Evolutionary conservation across 164 flowering plant genomes (phyloP).

Genomic region (Kingdonia uniflora): DNA sequence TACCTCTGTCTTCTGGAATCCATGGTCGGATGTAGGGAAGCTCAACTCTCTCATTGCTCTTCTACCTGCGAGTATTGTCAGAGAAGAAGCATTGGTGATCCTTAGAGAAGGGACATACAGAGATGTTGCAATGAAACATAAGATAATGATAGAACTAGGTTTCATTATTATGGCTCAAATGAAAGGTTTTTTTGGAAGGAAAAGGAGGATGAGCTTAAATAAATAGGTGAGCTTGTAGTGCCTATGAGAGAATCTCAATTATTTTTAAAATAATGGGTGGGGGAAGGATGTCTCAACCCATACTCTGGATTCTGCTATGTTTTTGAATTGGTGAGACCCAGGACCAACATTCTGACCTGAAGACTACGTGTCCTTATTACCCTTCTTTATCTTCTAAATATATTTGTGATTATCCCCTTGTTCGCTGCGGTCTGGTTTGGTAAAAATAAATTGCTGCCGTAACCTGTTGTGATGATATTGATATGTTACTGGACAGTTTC

Average conservation of each 20-base stretch:
- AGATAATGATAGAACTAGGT: constrained; percentile 13
- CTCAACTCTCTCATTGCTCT: constrained; percentile 9
- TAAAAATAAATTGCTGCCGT: too few species aligned
- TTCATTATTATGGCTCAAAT: constrained; percentile 18
- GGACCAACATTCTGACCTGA: constrained; percentile 6
- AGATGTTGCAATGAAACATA: constrained; percentile 20
- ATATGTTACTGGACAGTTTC: too few species aligned
- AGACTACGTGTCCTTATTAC: constrained; percentile 2
- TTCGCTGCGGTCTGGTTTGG: neutral
- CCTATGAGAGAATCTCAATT: constrained; percentile 12
- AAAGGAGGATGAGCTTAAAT: constrained; percentile 5
- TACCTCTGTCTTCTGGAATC: neutral
- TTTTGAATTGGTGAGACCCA: constrained; percentile 9
- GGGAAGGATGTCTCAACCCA: constrained; percentile 29
- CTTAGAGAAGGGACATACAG: constrained; percentile 14
- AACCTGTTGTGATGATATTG: too few species aligned
- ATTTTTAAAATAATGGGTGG: constrained; percentile 12
- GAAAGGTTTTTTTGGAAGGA: neutral
- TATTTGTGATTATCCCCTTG: neutral
- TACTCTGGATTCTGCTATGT: constrained; percentile 9
- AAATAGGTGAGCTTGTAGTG: constrained; percentile 12
- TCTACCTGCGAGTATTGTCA: constrained; percentile 8
- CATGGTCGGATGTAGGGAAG: constrained; percentile 1
- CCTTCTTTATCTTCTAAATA: neutral
- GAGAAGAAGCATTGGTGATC: constrained; percentile 9